phyloP scores from a whole-genome alignment of 495 filamentous ascomycete genomes.

The Penicillium robsamsonii region DNA sequence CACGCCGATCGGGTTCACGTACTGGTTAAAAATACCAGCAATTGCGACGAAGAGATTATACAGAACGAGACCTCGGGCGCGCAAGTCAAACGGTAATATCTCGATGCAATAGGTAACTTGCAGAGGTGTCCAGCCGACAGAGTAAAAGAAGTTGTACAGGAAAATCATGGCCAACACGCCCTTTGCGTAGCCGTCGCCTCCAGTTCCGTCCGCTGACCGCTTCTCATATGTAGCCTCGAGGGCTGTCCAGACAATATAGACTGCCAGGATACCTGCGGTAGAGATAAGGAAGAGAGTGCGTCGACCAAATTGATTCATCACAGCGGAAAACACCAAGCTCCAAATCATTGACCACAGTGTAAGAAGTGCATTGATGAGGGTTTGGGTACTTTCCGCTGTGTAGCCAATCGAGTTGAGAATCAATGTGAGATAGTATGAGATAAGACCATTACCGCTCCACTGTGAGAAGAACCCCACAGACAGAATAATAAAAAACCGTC shows the following conservation, averaged over 20 bases:
- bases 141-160: slow-evolving; percentile 1
- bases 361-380: slow-evolving; percentile 29
- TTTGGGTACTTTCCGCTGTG: slow-evolving; percentile 27
- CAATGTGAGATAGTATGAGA: slow-evolving; percentile 49
- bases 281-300: slow-evolving; percentile 56
- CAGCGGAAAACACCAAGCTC: slow-evolving; percentile 49
- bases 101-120: slow-evolving; percentile 51
- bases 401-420: slow-evolving; percentile 40
- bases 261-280: slow-evolving; percentile 55
- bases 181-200: slow-evolving; percentile 11
- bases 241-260: slow-evolving; percentile 57
- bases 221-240: slow-evolving; percentile 25
- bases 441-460: slow-evolving; percentile 15
- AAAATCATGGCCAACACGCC: slow-evolving; percentile 21
- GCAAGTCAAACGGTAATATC: slow-evolving; percentile 59
- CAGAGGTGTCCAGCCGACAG: not conserved
- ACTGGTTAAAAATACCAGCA: slow-evolving; percentile 2
- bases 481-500: slow-evolving; percentile 11
- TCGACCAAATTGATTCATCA: slow-evolving; percentile 57
- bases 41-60: not conserved
- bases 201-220: not conserved
- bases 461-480: slow-evolving; percentile 12
- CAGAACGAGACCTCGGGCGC: not conserved
- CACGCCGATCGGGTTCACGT: slow-evolving; percentile 59
- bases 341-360: slow-evolving; percentile 45